Base-by-base conservation (phyloP, 1,284 basidiomycete genomes). In the Salmacisia buchloeana region DNA sequence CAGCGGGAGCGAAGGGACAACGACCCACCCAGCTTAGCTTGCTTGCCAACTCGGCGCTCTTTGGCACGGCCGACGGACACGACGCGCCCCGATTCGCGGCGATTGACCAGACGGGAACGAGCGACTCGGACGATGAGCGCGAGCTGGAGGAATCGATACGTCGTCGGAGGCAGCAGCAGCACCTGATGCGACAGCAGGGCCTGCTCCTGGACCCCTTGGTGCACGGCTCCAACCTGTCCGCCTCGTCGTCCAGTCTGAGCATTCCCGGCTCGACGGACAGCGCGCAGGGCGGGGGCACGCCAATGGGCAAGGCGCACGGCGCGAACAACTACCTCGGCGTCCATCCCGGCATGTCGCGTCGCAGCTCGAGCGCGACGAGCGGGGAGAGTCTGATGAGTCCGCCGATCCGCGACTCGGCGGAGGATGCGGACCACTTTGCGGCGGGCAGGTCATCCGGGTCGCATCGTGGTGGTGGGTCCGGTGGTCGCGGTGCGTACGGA, bases 301-400 rank as follows among this genome's bases (percentile, higher is more conserved):
- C n/a, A n/a, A n/a, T n/a, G n/a, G n/a, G 41, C 41, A n/a, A 9
- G 7, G 41, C 41, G 15, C 18, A 21, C 1, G 18, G 18, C 41
- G 41, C 41, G 49, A 54, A 54, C 15, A 54, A 54, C 27, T 54
- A 54, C 21, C 27, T 54, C 12, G 49, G 49, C 27, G 34, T 31
- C 2, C 29, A 54, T 54, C 49, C 49, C 2, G 29, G 29, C 25
- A 27, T 54, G 49, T 54, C 49, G 15, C 49, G 49, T 12, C 12
- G 27, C 4, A 31, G 13, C 29, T 54, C 49, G 49, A 54, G 49
- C 49, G 31, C 49, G 27, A 31, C 49, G 29, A 54, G 49, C 27
- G 49, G 29, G 49, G 49, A 54, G 31, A 54, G 49, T 54, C 49
- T 54, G 49, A 18, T 54, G 49, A 54, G 49, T 54, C 49, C 49